Evolutionary conservation across 78 protist species (phyloP), one percentile per base, ranked within the genome.

Genomic region (Polysphondylium violaceum): DNA sequence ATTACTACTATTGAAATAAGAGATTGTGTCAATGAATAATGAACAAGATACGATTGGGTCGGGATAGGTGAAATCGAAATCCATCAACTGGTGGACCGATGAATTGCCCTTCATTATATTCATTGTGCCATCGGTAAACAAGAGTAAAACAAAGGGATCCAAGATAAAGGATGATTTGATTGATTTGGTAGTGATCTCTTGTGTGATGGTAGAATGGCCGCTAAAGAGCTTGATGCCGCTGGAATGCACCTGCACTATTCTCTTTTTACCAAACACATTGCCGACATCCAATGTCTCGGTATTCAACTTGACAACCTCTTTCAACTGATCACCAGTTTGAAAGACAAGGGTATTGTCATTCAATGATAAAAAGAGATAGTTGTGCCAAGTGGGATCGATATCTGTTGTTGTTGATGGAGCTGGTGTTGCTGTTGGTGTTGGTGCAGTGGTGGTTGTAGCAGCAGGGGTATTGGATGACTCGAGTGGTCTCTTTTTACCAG

Each of bases 91-190:
- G 33, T 31, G 16, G 27, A 44, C 21, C 4, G 33, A 21, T 11
- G 23, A 8, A 17, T 69, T 69, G 21, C 91, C 78, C 23, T 69
- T 35, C 50, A 27, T 58, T 16, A 83, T 7, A 9, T 47, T 35
- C 29, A 83, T 83, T 7, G 71, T 58, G 4, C 63, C 71, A 43
- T 83, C 64, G 38, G 36, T n/a, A 40, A 41, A 64, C 1, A 23
- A 61, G 19, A 83, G 8, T n/a, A 83, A 29, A 19, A 83, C 19
- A n/a, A 40, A 83, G 31, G 91, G 91, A 41, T 83, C 91, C 6
- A 43, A 16, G 12, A 83, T 33, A 83, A 58, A 83, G 6, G 73
- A 61, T n/a, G 29, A n/a, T 31, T 43, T 67, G 21, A 83, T 69
- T 44, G 68, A 31, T 12, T 40, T 31, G 25, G 41, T 19, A 31